Evolutionary conservation across 768 basidiomycete species (phyloP).

Genomic region (Pleurotus cornucopiae): DNA sequence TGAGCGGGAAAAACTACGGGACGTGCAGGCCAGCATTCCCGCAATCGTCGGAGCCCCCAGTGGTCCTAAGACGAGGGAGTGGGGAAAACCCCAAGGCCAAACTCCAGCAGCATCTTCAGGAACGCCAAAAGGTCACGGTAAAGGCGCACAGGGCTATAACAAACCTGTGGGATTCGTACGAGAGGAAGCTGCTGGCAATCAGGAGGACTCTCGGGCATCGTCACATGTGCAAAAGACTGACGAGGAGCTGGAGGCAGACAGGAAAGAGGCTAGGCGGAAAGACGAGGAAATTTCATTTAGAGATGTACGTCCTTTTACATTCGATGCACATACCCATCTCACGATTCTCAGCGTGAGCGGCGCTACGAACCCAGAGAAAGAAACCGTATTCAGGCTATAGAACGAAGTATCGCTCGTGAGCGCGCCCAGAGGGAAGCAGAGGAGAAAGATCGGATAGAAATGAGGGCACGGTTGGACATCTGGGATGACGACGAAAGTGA

Average conservation of each 20-base stretch:
- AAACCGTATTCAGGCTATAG: slow-evolving; percentile 69
- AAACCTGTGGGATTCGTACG: slow-evolving; percentile 85
- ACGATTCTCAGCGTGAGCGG: slow-evolving; percentile 68
- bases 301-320: slow-evolving; percentile 56
- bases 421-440: slow-evolving; percentile 70
- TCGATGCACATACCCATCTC: not conserved
- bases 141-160: slow-evolving; percentile 71
- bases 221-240: slow-evolving; percentile 63
- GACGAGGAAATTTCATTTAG: slow-evolving; percentile 84
- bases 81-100: slow-evolving; percentile 64
- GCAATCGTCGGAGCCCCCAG: slow-evolving; percentile 49
- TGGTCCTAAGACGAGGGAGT: slow-evolving; percentile 74
- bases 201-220: slow-evolving; percentile 29
- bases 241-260: slow-evolving; percentile 81
- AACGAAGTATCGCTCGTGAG: slow-evolving; percentile 72
- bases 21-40: slow-evolving; percentile 60
- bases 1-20: slow-evolving; percentile 84
- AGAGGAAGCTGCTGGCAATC: slow-evolving; percentile 35
- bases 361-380: slow-evolving; percentile 92
- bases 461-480: slow-evolving; percentile 76
- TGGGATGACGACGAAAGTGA: slow-evolving; percentile 95
- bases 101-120: slow-evolving; percentile 26
- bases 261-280: slow-evolving; percentile 67
- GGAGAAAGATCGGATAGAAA: slow-evolving; percentile 75
- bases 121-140: slow-evolving; percentile 47